Percentiles rank a stretch among this genome's conserved stretches.
Evolutionary conservation across 306 rosid species (phyloP).

Genomic region (Bauhinia variegata): DNA sequence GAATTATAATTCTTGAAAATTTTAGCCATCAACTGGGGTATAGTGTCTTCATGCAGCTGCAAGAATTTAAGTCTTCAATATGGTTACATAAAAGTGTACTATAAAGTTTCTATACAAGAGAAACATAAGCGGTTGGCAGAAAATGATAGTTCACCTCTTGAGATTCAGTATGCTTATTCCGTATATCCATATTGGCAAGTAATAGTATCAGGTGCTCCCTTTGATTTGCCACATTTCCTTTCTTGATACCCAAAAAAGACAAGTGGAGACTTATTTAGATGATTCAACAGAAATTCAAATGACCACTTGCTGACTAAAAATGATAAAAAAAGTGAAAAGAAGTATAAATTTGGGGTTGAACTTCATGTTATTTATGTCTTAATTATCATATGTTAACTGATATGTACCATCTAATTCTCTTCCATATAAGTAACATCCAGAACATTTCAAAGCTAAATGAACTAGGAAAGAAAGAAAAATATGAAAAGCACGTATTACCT

Average conservation of each 20-base stretch:
- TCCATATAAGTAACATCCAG: not conserved
- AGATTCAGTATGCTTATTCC: conserved; percentile 47
- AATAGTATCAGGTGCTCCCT: conserved; percentile 92
- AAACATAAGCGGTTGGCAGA: conserved; percentile 24
- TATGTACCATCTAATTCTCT: not conserved
- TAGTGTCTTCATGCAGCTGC: conserved; percentile 72
- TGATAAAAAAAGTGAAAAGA: not conserved
- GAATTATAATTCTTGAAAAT: conserved; percentile 84
- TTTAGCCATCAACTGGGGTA: conserved; percentile 49
- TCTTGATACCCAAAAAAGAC: conserved; percentile 58
- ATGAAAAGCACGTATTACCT: conserved; percentile 46
- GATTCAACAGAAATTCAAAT: conserved; percentile 10
- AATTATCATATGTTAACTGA: no score
- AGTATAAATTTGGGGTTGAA: conserved; percentile 1
- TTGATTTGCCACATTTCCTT: conserved; percentile 97
- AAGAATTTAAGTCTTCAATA: conserved; percentile 46
- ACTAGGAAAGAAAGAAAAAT: not conserved
- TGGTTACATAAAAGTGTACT: conserved; percentile 17
- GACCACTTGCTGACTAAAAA: not conserved
- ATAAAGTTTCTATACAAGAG: conserved; percentile 23
- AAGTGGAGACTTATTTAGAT: conserved; percentile 35
- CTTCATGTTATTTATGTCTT: no score
- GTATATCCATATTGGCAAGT: conserved; percentile 78
- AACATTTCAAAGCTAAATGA: not conserved
- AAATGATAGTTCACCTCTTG: conserved; percentile 49